Evolutionary conservation across 2,329 filamentous ascomycete species (phyloP), one percentile per base, ranked within the genome.

Genomic region (Aureobasidium mangrovei): DNA sequence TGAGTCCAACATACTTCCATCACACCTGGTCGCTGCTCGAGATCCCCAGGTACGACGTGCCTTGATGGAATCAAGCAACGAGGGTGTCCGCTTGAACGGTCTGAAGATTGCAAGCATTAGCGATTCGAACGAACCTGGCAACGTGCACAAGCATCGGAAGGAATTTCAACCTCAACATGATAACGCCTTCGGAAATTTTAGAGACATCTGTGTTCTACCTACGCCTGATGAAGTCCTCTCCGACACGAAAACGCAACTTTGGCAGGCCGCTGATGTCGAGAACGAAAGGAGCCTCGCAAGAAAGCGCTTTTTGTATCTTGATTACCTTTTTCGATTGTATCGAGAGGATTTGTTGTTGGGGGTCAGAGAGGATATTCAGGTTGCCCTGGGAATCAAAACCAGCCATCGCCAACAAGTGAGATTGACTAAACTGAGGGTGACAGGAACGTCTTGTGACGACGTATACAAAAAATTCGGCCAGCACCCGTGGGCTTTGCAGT

Each of bases 181-280:
- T 27, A 51, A 51, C n/a, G 47, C 42, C 18, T 51, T 51, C 12
- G 28, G 42, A 3, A 35, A 51, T 18, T 51, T 51, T 38, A 41
- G 28, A 10, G 18, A 51, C 5, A 51, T 51, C 31, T 18, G 29
- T 24, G 42, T 42, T 18, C 33, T 51, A 4, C 47, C 47, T 6
- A 33, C 36, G 4, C 10, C 6, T 0, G 18, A 33, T 6, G 47
- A 51, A 28, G n/a, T 51, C 18, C 18, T 28, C 7, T 28, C 47
- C 3, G 18, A 33, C 24, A 4, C 10, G 18, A n/a, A n/a, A 26
- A 10, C 47, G 7, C 38, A 38, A 7, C 28, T 51, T 7, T 35
- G 29, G 28, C n/a, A n/a, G 4, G 38, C 47, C 18, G 10, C 24
- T 26, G 47, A 51, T 3, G 29, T 51, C 3, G 33, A 31, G 3